A percentile compares a stretch with the other conserved stretches of the same genome.
Conservation (phyloP, 208 protist species). For the Naegleria gruberi region DNA sequence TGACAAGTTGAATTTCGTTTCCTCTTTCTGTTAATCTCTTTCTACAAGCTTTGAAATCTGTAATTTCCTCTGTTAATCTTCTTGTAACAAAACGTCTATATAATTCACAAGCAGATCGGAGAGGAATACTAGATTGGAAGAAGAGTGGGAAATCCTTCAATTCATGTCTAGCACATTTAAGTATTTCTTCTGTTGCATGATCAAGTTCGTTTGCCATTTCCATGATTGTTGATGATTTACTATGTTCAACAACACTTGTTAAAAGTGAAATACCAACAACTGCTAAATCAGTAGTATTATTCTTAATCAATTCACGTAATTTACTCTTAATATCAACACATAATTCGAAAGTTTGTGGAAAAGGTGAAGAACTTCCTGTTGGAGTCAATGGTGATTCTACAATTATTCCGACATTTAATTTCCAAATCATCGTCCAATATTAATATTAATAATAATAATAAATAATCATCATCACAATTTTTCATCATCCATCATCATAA, state of each 20-base stretch:
- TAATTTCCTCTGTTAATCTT: not conserved
- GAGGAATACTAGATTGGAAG: not conserved
- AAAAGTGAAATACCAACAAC: constrained; percentile 1
- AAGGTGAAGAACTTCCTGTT: not conserved
- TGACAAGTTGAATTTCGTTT: not conserved
- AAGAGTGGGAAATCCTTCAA: not conserved
- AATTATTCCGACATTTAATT: too few species aligned
- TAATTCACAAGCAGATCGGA: not conserved
- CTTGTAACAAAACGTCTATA: constrained; percentile 11
- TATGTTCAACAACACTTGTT: not conserved
- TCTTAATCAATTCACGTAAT: not conserved
- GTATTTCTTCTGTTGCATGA: not conserved
- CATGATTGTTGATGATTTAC: not conserved
- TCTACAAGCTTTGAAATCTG: not conserved
- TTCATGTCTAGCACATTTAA: not conserved
- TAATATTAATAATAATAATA: too few species aligned
- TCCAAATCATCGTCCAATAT: too few species aligned
- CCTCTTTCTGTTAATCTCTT: not conserved
- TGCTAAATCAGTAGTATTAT: not conserved
- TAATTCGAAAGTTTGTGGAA: not conserved
- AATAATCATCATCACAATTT: too few species aligned
- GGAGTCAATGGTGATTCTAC: not conserved
- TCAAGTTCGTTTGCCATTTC: not conserved
- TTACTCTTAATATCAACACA: not conserved
- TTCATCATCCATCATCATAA: too few species aligned